These are phyloP conservation scores for Emmonsia crescens DNA, from an alignment of 2,329 filamentous ascomycete genomes.

Conservation along the genomic window DNA sequence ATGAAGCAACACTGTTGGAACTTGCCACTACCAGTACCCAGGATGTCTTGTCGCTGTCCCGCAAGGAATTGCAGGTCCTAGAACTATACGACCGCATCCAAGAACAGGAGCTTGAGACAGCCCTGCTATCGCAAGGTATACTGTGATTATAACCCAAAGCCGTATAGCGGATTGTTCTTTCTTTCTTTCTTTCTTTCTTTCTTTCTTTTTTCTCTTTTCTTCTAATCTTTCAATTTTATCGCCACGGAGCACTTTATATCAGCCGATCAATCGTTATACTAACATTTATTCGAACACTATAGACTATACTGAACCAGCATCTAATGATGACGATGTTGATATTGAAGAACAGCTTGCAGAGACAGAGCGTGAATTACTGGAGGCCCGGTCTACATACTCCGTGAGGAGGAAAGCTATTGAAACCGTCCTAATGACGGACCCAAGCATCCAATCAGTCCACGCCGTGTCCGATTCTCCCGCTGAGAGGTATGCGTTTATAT, in stretches of 20 bases:
- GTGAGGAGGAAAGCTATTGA: slow-evolving; percentile 60
- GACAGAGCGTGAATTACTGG: slow-evolving; percentile 56
- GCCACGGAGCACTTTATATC: not conserved
- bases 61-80: slow-evolving; percentile 55
- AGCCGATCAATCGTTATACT: not conserved
- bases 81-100: slow-evolving; percentile 61
- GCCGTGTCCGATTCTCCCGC: slow-evolving; percentile 51
- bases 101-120: slow-evolving; percentile 61
- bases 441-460: slow-evolving; percentile 68
- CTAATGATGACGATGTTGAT: slow-evolving; percentile 42
- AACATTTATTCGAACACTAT: not conserved
- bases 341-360: slow-evolving; percentile 40
- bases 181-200: no score
- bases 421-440: slow-evolving; percentile 59
- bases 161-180: not conserved
- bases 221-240: not conserved
- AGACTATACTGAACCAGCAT: slow-evolving; percentile 25
- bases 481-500: slow-evolving; percentile 48
- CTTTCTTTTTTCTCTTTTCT: no score
- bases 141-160: no score
- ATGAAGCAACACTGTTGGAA: slow-evolving; percentile 28
- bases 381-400: slow-evolving; percentile 58
- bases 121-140: slow-evolving; percentile 45
- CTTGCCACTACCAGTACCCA: slow-evolving; percentile 33
- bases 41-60: slow-evolving; percentile 49